Conservation (phyloP, 176 grass and related monocot genomes). For the Juncus inflexus region DNA sequence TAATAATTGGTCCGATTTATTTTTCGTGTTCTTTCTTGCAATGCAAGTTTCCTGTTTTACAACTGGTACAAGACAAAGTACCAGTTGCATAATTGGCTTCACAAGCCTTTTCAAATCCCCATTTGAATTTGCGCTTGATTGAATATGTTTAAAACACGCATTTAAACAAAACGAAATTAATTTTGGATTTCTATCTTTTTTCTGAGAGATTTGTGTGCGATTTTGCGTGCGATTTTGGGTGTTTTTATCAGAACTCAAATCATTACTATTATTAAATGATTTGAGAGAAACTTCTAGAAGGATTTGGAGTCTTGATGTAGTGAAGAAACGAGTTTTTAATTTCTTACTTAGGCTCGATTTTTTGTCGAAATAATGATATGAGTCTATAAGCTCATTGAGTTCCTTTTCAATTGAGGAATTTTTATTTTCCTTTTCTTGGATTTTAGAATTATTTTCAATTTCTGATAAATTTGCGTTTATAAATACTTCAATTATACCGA, state of each 20-base stretch:
- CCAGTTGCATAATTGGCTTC: constrained; percentile 58
- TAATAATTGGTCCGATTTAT: constrained; percentile 52
- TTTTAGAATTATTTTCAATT: constrained; percentile 39
- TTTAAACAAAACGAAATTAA: constrained; percentile 63
- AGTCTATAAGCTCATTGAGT: constrained; percentile 62
- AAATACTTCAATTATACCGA: constrained; percentile 63
- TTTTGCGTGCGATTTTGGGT: constrained; percentile 50
- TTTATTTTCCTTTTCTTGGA: constrained; percentile 30
- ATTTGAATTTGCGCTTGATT: constrained; percentile 39
- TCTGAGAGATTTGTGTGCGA: constrained; percentile 26
- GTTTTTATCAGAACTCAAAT: constrained; percentile 21
- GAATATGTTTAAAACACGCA: constrained; percentile 58
- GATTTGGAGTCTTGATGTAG: constrained; percentile 46
- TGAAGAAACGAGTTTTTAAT: constrained; percentile 45
- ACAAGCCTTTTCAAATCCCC: constrained; percentile 38
- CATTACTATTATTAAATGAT: constrained; percentile 32
- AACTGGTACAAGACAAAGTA: constrained; percentile 45
- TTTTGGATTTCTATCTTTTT: constrained; percentile 28
- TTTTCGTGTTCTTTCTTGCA: constrained; percentile 54
- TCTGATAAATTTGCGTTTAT: constrained; percentile 52
- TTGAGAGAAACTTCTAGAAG: constrained; percentile 48
- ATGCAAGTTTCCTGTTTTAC: constrained; percentile 36
- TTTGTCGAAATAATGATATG: constrained; percentile 45
- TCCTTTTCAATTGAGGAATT: constrained; percentile 53
- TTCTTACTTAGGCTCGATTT: constrained; percentile 47